Base-by-base conservation (phyloP, 2,329 filamentous ascomycete species). In the Epichloe hybrida region DNA sequence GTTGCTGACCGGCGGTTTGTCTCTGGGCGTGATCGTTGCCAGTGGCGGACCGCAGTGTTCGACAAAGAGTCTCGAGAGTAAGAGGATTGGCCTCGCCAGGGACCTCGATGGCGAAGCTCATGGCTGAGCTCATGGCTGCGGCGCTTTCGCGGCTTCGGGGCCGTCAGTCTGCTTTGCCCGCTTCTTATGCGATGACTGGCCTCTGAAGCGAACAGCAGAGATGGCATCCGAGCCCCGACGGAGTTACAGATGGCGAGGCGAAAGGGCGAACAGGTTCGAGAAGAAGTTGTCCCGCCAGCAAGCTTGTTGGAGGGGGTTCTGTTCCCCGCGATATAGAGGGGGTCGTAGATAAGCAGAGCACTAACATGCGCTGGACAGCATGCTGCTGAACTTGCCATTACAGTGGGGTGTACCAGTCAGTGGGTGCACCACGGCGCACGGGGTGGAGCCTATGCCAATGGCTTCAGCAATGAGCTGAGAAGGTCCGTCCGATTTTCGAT, bases 81-180 rank as follows among this genome's bases (percentile, higher is more conserved):
- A 90, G 71, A 50, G 86, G 85, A 58, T 76, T 88, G 43, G 88
- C 84, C 70, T 93, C 88, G 56, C 86, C 89, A 6, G 86, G 78
- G 53, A 88, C 81, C 70, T 95, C 88, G 62, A 94, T 81, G 53
- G 77, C 69, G 65, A 83, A 83, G 64, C 74, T 79, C 84, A 88
- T 88, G 61, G 53, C 64, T 52, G 54, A 83, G 63, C 74, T 79
- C 84, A 88, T 88, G 61, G 53, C 64, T 52, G 54, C 7, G 21
- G 47, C 21, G 27, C 41, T 23, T 31, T 21, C 35, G 38, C 50
- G 23, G 20, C 7, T 49, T 39, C 8, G 40, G 35, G 37, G 6
- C 34, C 47, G 47, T 20, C 31, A 3, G 47, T 34, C 17, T 20
- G 47, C 34, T 37, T 23, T 5, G 31, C 20, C 20, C 11, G 38